Conservation (phyloP, 2,329 filamentous ascomycete genomes). For the Fusarium oligoseptatum region DNA sequence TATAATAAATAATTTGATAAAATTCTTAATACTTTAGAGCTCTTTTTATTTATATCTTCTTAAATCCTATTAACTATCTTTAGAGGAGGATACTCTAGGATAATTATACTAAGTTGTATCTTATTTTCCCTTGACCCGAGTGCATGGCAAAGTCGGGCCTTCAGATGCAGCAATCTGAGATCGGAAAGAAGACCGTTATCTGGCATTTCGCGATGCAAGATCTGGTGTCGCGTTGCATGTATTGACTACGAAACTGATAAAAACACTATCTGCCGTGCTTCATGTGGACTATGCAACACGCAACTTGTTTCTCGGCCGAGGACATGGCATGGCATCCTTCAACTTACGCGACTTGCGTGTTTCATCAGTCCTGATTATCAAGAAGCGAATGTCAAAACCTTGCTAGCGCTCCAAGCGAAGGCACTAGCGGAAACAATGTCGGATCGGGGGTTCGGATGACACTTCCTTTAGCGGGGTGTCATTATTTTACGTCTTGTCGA, state of each 20-base stretch:
- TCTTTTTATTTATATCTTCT: too few relatives aligned
- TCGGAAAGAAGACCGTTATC: not conserved
- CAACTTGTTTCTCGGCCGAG: not conserved
- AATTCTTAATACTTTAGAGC: too few relatives aligned
- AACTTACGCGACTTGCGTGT: not conserved
- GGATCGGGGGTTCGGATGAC: not conserved
- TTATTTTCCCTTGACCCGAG: too few relatives aligned
- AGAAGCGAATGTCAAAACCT: not conserved
- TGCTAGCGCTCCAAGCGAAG: not conserved
- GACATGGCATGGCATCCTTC: not conserved
- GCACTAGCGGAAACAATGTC: not conserved
- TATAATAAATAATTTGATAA: too few relatives aligned
- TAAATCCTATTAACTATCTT: too few relatives aligned
- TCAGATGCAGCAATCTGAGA: not conserved
- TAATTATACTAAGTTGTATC: too few relatives aligned
- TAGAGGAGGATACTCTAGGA: too few relatives aligned
- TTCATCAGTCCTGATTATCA: not conserved
- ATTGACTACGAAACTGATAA: not conserved
- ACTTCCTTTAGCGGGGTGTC: not conserved
- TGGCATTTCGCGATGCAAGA: not conserved
- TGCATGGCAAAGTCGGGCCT: not conserved
- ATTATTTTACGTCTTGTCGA: not conserved
- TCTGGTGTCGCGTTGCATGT: not conserved
- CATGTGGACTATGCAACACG: not conserved
- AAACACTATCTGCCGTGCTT: not conserved